These are phyloP conservation scores for Olyra latifolia DNA, from an alignment of 176 grass and related monocot genomes.

Conservation along the genomic window DNA sequence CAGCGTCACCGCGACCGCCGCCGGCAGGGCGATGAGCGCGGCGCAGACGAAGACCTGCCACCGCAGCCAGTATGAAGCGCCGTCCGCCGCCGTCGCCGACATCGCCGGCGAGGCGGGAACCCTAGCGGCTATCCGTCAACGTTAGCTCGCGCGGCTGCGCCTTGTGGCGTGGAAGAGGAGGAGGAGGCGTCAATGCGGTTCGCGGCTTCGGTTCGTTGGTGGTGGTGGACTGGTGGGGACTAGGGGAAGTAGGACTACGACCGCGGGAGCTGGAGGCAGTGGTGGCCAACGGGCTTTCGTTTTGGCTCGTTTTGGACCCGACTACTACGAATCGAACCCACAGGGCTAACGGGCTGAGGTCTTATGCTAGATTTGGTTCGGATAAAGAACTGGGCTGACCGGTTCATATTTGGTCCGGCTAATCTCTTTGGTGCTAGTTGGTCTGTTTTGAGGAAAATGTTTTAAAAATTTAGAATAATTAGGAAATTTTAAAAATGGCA, in stretches of 20 bases:
- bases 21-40: conserved; percentile 43
- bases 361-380: too few relatives aligned
- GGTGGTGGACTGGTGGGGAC: background rate
- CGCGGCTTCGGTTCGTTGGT: background rate
- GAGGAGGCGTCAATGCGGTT: background rate
- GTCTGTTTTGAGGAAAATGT: too few relatives aligned
- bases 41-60: conserved; percentile 62
- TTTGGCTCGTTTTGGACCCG: too few relatives aligned
- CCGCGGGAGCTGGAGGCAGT: too few relatives aligned
- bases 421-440: too few relatives aligned
- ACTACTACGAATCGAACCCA: too few relatives aligned
- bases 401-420: too few relatives aligned
- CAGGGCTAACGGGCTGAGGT: too few relatives aligned
- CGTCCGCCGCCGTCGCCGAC: conserved; percentile 37
- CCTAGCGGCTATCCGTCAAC: background rate
- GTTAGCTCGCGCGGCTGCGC: background rate
- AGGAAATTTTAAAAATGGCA: too few relatives aligned
- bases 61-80: conserved; percentile 57
- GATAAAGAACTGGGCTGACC: too few relatives aligned
- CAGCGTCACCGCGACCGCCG: conserved; percentile 39
- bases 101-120: background rate
- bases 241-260: background rate
- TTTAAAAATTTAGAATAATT: too few relatives aligned
- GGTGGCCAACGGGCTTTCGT: too few relatives aligned
- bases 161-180: background rate